A percentile compares a stretch with the other conserved stretches of the same genome.
Evolutionary conservation across 2,329 filamentous ascomycete species (phyloP).

Genomic region (Fusarium sp.): DNA sequence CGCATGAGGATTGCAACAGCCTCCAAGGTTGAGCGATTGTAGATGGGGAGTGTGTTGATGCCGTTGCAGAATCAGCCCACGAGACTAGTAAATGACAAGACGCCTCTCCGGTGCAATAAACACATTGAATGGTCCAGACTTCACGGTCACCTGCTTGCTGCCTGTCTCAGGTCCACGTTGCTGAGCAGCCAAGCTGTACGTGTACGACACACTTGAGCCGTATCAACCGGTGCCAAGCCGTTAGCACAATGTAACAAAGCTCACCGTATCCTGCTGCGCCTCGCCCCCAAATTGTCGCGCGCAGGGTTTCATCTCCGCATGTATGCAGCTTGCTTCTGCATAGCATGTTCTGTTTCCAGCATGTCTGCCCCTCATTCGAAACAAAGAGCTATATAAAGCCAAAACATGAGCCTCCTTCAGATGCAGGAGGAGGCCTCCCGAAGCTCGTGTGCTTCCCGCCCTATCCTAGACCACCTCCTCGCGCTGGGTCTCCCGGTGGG

Average conservation of each 20-base stretch:
- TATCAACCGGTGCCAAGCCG: background rate
- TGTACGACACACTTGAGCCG: background rate
- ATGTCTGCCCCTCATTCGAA: background rate
- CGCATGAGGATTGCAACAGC: conserved; percentile 51
- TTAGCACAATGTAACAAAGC: background rate
- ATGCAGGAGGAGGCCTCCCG: background rate
- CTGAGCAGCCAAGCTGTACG: background rate
- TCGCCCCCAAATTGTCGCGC: background rate
- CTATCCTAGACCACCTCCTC: background rate
- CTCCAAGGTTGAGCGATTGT: background rate
- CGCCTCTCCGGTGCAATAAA: background rate
- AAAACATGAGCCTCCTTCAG: background rate
- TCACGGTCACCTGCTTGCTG: background rate
- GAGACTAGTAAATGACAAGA: background rate
- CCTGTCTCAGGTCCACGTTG: background rate
- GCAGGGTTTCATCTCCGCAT: background rate
- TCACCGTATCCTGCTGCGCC: conserved; percentile 3
- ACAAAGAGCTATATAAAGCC: background rate
- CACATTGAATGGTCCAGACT: background rate
- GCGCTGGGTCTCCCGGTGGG: background rate
- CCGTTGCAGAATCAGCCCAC: background rate
- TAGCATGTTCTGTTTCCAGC: background rate
- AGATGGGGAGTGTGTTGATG: background rate
- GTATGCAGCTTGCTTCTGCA: background rate
- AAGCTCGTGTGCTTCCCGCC: background rate